Percentiles rank a stretch among this genome's conserved stretches.
These are phyloP conservation scores for Fusarium humuli DNA, from an alignment of 2,329 filamentous ascomycete species.

Conservation along the genomic window DNA sequence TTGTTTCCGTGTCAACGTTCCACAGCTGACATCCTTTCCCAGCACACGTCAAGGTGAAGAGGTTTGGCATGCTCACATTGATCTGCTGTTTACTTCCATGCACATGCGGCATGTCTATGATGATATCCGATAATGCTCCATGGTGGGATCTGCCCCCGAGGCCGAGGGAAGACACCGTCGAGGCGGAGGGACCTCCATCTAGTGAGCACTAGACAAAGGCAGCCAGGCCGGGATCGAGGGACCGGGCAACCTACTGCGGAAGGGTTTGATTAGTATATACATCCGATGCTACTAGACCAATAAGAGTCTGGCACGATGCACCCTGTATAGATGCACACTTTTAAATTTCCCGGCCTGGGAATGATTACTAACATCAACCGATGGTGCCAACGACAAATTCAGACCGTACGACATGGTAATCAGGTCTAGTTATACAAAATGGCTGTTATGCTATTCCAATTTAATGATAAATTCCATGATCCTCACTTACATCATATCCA, in stretches of 20 bases:
- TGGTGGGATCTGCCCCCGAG: background rate
- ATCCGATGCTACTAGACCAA: background rate
- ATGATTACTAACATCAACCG: background rate
- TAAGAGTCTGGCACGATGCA: background rate
- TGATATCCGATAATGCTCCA: fast-evolving
- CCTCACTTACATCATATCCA: background rate
- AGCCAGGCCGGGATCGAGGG: no score
- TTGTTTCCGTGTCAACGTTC: background rate
- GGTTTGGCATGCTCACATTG: background rate
- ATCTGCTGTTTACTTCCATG: background rate
- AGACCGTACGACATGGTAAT: background rate
- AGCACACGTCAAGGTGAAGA: background rate
- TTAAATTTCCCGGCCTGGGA: background rate
- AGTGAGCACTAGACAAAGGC: background rate
- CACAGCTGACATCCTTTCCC: background rate
- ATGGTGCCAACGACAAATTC: fast-evolving
- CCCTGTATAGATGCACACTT: background rate
- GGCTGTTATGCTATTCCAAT: background rate
- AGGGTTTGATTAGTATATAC: background rate
- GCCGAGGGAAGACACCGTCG: background rate
- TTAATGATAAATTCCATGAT: background rate
- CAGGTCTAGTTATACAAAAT: background rate
- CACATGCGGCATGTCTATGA: fast-evolving
- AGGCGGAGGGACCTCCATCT: background rate
- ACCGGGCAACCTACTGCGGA: no score